Base-by-base conservation (phyloP, 2,329 filamentous ascomycete species). In the Aspergillus candidus region DNA sequence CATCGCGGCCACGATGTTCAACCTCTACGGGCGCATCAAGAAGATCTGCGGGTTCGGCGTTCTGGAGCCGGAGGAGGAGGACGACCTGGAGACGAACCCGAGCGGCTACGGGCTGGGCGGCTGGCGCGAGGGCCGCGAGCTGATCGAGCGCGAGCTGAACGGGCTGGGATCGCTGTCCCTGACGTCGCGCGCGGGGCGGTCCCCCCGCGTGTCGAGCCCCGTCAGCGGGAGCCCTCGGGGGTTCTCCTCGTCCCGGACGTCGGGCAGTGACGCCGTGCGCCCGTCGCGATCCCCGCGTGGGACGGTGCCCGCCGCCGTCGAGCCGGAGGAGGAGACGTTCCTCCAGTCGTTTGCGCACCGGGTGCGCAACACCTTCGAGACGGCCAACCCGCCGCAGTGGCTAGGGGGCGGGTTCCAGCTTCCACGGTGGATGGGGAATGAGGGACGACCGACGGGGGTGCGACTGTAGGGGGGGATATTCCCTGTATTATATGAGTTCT, bases 341-440 rank as follows among this genome's bases (percentile, higher is more conserved):
- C 89, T 97, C 59, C 79, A 86, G 53, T 83, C 84, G 30, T 81
- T 97, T 49, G 82, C 86, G 0, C 86, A 94, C 60, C 78, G 91
- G 31, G 83, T 98, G 56, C 86, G 83, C 67, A 98, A 98, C 60
- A 97, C 93, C 0, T 80, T 97, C 41, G 91, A 97, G 49, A 85
- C 82, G 0, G 77, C 88, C 2, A 84, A 89, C 41, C 77, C 83
- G 27, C 91, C 93, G 0, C 82, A 82, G 51, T 97, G 90, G 89
- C 72, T 95, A 51, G 78, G 82, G 55, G 84, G 86, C 18, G 73
- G 88, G 7, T 79, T 90, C 65, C 87, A 83, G 65, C 80, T 83
- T 60, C 88, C 88, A 4, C 84, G 82, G 57, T 94, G 88, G 88
- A 86, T 93, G 80, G 78, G 80, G 13, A 78, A 77, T 17, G 76